Conservation (phyloP, 139 green algal species). For the Chlamydomonas asymmetrica region DNA sequence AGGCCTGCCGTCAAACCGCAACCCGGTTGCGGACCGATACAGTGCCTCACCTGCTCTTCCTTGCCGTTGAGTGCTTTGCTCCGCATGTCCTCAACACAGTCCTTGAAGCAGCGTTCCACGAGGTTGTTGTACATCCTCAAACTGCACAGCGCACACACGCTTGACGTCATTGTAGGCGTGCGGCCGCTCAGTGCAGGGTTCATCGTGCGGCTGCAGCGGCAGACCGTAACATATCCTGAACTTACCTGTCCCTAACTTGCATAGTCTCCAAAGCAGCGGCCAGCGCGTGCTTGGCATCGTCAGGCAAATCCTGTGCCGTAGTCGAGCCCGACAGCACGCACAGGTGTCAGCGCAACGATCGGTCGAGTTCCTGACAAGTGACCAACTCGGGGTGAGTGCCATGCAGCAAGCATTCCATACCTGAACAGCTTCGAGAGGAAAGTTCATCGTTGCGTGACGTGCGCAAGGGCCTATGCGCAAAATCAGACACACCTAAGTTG, state of each 20-base stretch:
- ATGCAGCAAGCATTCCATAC: conserved; percentile 1
- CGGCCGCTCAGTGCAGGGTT: not conserved
- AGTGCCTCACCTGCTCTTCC: conserved; percentile 90
- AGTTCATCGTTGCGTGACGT: conserved; percentile 26
- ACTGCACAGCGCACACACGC: conserved; percentile 53
- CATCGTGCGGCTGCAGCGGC: not conserved
- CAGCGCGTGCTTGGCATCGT: conserved; percentile 32
- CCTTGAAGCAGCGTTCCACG: conserved; percentile 93
- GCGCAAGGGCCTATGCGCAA: not conserved
- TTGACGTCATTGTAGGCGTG: not conserved
- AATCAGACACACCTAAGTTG: no score
- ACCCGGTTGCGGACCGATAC: no score
- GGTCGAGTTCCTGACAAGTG: not conserved
- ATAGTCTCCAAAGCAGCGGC: conserved; percentile 72
- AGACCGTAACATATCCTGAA: no score
- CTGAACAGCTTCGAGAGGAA: conserved; percentile 26
- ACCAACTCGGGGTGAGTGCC: not conserved
- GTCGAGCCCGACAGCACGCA: no score
- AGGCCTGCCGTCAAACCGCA: no score
- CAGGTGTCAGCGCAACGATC: no score
- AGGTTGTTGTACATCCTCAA: conserved; percentile 97
- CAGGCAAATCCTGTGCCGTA: conserved; percentile 27
- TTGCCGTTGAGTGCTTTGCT: conserved; percentile 85
- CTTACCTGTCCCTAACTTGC: conserved; percentile 91
- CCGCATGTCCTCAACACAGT: conserved; percentile 92